Evolutionary conservation across 139 green algal genomes (phyloP).

Genomic region (Zygnema circumcarinatum): DNA sequence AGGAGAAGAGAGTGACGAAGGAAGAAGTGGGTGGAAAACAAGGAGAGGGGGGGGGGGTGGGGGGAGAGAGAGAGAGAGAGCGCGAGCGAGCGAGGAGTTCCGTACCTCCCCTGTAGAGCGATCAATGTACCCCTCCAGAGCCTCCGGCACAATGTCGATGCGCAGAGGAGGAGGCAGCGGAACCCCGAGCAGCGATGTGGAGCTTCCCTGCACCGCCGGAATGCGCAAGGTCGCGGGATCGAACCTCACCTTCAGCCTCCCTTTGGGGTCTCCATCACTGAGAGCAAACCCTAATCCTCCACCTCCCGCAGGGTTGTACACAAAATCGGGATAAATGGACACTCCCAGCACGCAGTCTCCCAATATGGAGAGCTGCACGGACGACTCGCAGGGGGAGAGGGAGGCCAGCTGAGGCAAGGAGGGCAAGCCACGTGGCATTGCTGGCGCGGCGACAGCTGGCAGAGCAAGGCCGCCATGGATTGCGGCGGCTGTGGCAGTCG

Average conservation of each 20-base stretch:
- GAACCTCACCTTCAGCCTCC: conserved; percentile 21
- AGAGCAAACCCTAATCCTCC: conserved; percentile 35
- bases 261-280: not conserved
- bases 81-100: too few species aligned
- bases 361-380: conserved; percentile 22
- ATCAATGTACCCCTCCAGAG: conserved; percentile 46
- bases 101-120: conserved; percentile 42
- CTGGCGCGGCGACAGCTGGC: too few species aligned
- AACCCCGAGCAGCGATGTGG: conserved; percentile 46
- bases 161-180: conserved; percentile 49
- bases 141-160: conserved; percentile 51
- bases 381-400: conserved; percentile 14
- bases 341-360: conserved; percentile 52
- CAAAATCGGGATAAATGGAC: conserved; percentile 60
- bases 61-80: not conserved
- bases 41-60: not conserved
- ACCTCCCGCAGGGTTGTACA: conserved; percentile 52
- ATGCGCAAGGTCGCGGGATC: conserved; percentile 44
- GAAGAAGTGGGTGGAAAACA: not conserved
- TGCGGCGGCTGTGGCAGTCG: too few species aligned
- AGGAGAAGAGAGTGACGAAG: not conserved
- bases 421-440: not conserved
- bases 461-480: too few species aligned
- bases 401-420: not conserved
- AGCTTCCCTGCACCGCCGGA: conserved; percentile 33